Evolutionary conservation across 2,329 filamentous ascomycete genomes (phyloP), one percentile per base, ranked within the genome.

Genomic region (Botryotinia calthae): DNA sequence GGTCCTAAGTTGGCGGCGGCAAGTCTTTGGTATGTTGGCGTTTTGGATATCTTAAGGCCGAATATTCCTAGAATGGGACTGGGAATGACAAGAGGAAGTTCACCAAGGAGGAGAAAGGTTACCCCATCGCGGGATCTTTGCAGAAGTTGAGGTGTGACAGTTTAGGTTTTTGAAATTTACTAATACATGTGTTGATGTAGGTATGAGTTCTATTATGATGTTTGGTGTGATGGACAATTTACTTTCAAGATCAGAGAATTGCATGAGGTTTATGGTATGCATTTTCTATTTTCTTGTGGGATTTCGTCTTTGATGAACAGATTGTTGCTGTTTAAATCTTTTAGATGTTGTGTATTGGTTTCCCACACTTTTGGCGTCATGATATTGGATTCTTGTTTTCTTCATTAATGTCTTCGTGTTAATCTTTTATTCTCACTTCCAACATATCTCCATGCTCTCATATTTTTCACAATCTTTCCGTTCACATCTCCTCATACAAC

Each of bases 171-270:
- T 42, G n/a, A 22, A 14, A 12, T 63, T 44, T 9, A 40, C 64
- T 54, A 40, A 54, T 40, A 2, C 31, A 51, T 16, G 22, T 28
- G 28, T 37, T 51, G 14, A n/a, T 40, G 22, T 22, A 65, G 61
- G 51, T 67, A 72, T 37, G 62, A 72, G 37, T 72, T 67, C 25
- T 68, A 72, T 4, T 68, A 72, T 46, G 61, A 72, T n/a, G 51
- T 72, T n/a, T 67, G 61, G 40, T 54, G 48, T 25, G 51, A 44
- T 20, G 70, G 70, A 22, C 40, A 46, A 22, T 68, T 42, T 64
- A 66, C 40, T 18, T 51, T 54, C 18, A 72, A 72, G 28, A 68
- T 72, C n/a, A 56, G 51, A 42, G 48, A 67, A 37, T 46, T 72
- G n/a, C 70, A 72, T 48, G 14, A 40, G 20, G 16, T 67, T 67